Evolutionary conservation across 2,329 filamentous ascomycete species (phyloP), one percentile per base, ranked within the genome.

Genomic region (Botrytis paeoniae): DNA sequence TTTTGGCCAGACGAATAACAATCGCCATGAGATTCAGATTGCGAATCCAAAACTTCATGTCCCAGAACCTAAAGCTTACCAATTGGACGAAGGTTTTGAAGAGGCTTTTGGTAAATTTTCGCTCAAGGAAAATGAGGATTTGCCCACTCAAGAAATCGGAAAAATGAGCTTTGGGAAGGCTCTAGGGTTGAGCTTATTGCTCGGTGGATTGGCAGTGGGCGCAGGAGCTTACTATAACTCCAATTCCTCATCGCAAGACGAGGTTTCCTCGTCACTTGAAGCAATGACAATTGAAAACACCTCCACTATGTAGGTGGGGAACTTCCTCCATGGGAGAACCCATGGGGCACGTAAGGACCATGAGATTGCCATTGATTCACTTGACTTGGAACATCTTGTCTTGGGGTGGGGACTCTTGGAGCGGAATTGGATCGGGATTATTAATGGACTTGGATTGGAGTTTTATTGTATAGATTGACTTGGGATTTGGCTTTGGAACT

Each of bases 1-100:
- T 25, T 60, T 45, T 60, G 54, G 37, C 7, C 41, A 37, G 41
- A 20, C 12, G 9, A 32, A 61, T 41, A 32, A 43, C 25, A 32
- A 69, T 66, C 63, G 37, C 25, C 43, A 35, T 48, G 71, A 80
- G 74, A 4, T 84, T 84, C 51, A 86, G 45, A 90, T 91, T 70
- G 86, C 89, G 73, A 87, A 89, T 20, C 73, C 63, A 35, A 73
- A 71, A 41, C 70, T 74, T 60, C 69, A 62, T 12, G 4, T 70
- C n/a, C 39, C 32, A 14, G 54, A 69, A 9, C 62, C 62, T 32
- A 32, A 45, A 57, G 41, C 61, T 20, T 63, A 65, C 25, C 69
- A 32, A 71, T 25, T 65, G 29, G 69, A 71, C 18, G 16, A 22
- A 12, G 61, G 10, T 18, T 54, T 54, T 32, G 69, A 66, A 48